phyloP scores from a whole-genome alignment of 352 stramenopile genomes.

The Globisporangium cylindrosporum region DNA sequence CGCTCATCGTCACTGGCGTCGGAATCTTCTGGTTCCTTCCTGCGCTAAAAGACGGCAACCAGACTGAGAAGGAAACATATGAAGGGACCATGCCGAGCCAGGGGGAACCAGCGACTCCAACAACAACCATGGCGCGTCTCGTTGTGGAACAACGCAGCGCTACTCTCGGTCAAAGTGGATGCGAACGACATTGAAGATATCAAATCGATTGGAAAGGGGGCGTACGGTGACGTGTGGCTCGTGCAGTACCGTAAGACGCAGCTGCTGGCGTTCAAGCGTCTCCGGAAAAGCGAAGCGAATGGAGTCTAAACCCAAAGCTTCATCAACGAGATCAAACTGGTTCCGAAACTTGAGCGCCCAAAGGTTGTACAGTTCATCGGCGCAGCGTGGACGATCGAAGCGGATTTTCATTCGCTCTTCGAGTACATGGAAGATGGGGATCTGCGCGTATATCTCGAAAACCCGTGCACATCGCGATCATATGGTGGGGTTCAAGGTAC shows the following conservation, averaged over 20 bases:
- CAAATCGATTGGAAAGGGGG: neutral
- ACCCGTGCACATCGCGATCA: neutral
- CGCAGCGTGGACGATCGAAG: conserved; percentile 46
- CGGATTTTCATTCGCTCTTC: conserved; percentile 52
- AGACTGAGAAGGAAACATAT: no score
- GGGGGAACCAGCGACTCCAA: no score
- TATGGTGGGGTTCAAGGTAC: no score
- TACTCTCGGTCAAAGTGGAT: neutral
- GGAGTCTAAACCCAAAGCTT: neutral
- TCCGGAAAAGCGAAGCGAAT: neutral
- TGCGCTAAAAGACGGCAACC: no score
- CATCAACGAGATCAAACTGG: conserved; percentile 26
- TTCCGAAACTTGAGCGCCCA: conserved; percentile 21
- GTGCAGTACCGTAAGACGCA: conserved; percentile 3
- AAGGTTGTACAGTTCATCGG: conserved; percentile 43
- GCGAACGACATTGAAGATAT: neutral
- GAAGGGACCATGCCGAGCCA: no score
- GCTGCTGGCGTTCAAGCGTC: conserved; percentile 1
- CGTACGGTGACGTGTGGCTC: conserved; percentile 7
- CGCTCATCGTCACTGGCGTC: no score
- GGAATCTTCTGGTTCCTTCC: no score
- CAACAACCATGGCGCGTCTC: neutral
- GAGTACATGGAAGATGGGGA: conserved; percentile 66
- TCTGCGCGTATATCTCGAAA: conserved; percentile 33
- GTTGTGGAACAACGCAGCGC: neutral